Evolutionary conservation across 2,329 filamentous ascomycete species (phyloP).

Genomic region (Chaetomium sp.): DNA sequence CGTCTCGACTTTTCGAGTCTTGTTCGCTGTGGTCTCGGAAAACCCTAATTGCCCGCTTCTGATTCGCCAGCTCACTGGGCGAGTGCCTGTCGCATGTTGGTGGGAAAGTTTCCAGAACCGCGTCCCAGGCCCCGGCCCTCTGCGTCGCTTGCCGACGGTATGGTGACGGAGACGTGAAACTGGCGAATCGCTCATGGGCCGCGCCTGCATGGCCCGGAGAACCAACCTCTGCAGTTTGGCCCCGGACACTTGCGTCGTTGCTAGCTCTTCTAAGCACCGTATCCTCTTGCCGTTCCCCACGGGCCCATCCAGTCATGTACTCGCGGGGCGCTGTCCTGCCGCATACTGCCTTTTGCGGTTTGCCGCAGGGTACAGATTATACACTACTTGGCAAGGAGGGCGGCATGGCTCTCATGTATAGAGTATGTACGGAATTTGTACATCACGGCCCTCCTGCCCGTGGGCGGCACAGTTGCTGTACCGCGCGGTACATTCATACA

Average conservation of each 20-base stretch:
- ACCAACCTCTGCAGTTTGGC: constrained; percentile 22
- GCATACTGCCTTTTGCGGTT: constrained; percentile 34
- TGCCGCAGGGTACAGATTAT: constrained; percentile 10
- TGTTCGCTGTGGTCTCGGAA: constrained; percentile 32
- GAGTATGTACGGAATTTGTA: background rate
- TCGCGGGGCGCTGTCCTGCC: constrained; percentile 40
- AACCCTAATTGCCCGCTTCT: constrained; percentile 34
- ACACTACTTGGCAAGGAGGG: constrained; percentile 37
- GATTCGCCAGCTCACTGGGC: constrained; percentile 35
- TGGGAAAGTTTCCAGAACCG: constrained; percentile 29
- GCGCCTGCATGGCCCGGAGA: constrained; percentile 27
- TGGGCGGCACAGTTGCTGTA: constrained; percentile 1
- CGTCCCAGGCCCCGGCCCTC: constrained; percentile 8
- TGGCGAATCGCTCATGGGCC: constrained; percentile 35
- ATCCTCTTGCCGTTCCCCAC: constrained; percentile 25
- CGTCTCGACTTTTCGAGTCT: constrained; percentile 22
- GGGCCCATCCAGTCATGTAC: constrained; percentile 34
- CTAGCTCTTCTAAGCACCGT: constrained; percentile 8
- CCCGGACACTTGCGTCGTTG: constrained; percentile 17
- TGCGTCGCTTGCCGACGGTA: constrained; percentile 25
- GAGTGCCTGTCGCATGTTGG: constrained; percentile 11
- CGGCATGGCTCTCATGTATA: constrained; percentile 36
- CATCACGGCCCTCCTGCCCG: background rate
- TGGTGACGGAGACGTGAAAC: constrained; percentile 28
- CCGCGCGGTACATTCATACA: background rate